Base-by-base conservation (phyloP, 805 yeast genomes). In the Candida tibetensis region DNA sequence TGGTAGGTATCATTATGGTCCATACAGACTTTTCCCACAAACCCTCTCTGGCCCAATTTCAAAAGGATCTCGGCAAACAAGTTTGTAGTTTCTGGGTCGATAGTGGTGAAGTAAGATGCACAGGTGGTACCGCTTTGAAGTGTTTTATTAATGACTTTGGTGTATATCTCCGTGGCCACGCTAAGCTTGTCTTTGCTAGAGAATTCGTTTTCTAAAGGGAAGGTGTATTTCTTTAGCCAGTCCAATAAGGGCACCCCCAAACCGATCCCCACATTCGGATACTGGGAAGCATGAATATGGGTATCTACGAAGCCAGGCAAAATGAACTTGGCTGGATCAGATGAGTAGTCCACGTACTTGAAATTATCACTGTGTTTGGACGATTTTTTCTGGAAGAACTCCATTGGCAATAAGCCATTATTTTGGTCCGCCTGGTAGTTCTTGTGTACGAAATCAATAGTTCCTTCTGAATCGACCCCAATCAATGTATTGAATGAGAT, bases 21-120 rank as follows among this genome's bases (percentile, higher is more conserved):
- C 98, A 93, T 93, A 57, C 98, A 93, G 15, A 88, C 95, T 51
- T 91, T 82, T 3, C 99, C 99, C 27, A 93, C 79, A 37, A 85
- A 74, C 0, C 96, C 96, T 44, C 97, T 70, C 61, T 90, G 98
- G 27, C 96, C 95, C 21, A 65, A 49, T 28, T 66, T 43, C 9
- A 81, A 63, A 25, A 91, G 79, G 12, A 84, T 57, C 41, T 82
- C 84, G 1, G 95, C 95, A 52, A 93, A 74, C 26, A 82, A 50
- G 36, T 82, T 82, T 2, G 97, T 76, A 3, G 95, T 81, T 5
- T 75, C 77, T 0, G 81, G 68, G 54, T 91, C 95, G 32, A 87
- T 81, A 0, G 98, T 89, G 3, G 97, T 91, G 58, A 81, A 93
- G 64, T 93, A 93, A 0, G 95, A 74, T 0, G 95, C 95, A 39